Base-by-base conservation (phyloP, 2,329 filamentous ascomycete genomes). In the Pestalotiopsis fici region DNA sequence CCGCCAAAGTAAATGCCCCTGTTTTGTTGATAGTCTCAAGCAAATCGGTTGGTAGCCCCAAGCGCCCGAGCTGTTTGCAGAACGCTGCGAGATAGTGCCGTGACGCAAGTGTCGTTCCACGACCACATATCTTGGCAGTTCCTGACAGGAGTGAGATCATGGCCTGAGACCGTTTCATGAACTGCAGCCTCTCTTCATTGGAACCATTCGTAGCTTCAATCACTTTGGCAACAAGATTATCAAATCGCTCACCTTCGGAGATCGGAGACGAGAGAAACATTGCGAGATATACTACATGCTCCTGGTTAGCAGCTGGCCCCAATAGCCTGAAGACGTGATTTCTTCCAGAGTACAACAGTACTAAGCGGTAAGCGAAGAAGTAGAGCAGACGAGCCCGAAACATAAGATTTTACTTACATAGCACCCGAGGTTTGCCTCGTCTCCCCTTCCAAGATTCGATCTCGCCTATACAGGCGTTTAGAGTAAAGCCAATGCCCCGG, bases 1-100 rank as follows among this genome's bases (percentile, higher is more conserved):
- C 83, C 1, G 86, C 86, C 31, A 88, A 75, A 35, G 83, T 73
- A 70, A 88, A 87, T 0, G 86, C 86, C 1, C 81, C 81, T 35
- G 87, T 84, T 2, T 78, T 76, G 35, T 79, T 79, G 39, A 88
- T 74, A 23, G 77, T 79, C 35, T 74, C 70, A 5, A 82, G 69
- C 27, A 81, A 75, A 65, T 74, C 75, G 11, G 69, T 69, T 3
- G 76, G 73, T 4, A 83, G 69, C 2, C 69, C 70, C 15, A 84
- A 70, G 4, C 61, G 65, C n/a, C 79, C 74, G 7, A 88, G 72
- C 21, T 74, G 77, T n/a, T 74, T 71, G 69, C 81, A 85, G 21
- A 87, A 74, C 39, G 23, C 65, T 37, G 75, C 69, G 25, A 78
- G 64, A 68, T 72, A 74, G 39, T 73, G 69, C 39, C 75, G 75